Base-by-base conservation (phyloP, 1,284 basidiomycete genomes). In the Apiotrichum akiyoshidainum region DNA sequence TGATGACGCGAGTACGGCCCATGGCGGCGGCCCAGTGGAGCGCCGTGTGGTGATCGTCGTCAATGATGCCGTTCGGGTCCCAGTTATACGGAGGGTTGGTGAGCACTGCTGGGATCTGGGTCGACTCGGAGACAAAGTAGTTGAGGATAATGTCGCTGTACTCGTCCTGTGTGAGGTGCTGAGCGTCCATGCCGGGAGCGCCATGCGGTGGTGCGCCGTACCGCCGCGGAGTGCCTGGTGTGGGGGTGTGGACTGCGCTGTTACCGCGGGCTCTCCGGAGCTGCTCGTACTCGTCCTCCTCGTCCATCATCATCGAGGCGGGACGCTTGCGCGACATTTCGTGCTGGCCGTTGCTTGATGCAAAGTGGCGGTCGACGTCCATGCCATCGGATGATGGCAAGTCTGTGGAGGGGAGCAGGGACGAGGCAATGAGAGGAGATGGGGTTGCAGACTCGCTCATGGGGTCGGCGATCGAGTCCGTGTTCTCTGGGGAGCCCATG, bases 11-110 rank as follows among this genome's bases (percentile, higher is more conserved):
- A 58, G 97, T 88, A 52, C 96, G 88, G 35, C 96, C 96, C 95
- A 99, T 99, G 12, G 96, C 96, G 68, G 92, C 96, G 2, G 95
- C 96, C 96, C 96, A 99, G 74, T 99, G 96, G 19, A 99, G 79
- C 21, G 96, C 87, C 0, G 95, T 97, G 76, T 99, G 96, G 0
- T 93, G 93, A 72, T 99, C 96, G 67, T 99, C 96, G 78, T 99
- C 96, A 65, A 99, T 99, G 50, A 88, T 87, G 81, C 94, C 90
- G 72, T 99, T 94, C 10, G 96, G 87, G 74, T 99, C 92, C 76
- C 97, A 96, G 79, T 97, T 91, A 46, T 84, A 74, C 3, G 96
- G 94, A 5, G 95, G 96, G 48, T 84, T 85, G 60, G 96, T 87
- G 68, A 99, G 86, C 57, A 98, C 83, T 26, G 85, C 82, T 5